A percentile compares a stretch with the other conserved stretches of the same genome.
Conservation (phyloP, 1,139 yeast genomes). For the Meyerozyma guilliermondii region DNA sequence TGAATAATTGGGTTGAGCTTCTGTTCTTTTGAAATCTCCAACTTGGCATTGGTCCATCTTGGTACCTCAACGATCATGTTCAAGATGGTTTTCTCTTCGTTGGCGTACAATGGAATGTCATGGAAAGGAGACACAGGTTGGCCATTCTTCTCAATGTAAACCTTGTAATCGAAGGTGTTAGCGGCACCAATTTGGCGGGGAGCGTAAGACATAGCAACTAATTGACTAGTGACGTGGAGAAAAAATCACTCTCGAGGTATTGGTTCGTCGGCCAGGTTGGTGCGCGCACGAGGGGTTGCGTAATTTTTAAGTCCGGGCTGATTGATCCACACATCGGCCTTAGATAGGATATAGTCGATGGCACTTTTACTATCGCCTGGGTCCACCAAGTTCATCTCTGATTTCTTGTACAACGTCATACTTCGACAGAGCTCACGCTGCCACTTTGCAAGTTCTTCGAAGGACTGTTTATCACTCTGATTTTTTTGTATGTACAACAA, state of each 20-base stretch:
- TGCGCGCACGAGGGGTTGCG: slow-evolving; percentile 1
- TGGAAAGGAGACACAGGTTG: slow-evolving; percentile 76
- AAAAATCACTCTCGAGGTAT: not conserved
- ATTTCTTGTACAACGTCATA: slow-evolving; percentile 8
- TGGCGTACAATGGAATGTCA: slow-evolving; percentile 77
- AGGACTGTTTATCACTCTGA: not conserved
- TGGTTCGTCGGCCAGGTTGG: not conserved
- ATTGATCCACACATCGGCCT: not conserved
- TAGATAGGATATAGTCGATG: not conserved
- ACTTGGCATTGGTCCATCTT: slow-evolving; percentile 91
- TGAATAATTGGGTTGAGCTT: slow-evolving; percentile 86
- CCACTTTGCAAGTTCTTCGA: not conserved
- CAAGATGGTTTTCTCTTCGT: slow-evolving; percentile 57
- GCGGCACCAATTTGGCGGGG: slow-evolving; percentile 72
- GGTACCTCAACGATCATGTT: slow-evolving; percentile 95
- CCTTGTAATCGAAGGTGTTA: slow-evolving; percentile 85
- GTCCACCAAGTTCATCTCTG: slow-evolving; percentile 9
- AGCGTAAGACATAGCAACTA: slow-evolving; percentile 53
- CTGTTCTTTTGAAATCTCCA: slow-evolving; percentile 75
- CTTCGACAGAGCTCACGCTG: slow-evolving; percentile 10
- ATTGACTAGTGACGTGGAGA: not conserved
- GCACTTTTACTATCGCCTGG: not conserved
- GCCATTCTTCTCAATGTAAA: slow-evolving; percentile 56
- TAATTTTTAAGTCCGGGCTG: not conserved
- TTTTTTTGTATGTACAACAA: not conserved